Evolutionary conservation across 352 stramenopile species (phyloP).

Genomic region (Phytophthora agathidicida): DNA sequence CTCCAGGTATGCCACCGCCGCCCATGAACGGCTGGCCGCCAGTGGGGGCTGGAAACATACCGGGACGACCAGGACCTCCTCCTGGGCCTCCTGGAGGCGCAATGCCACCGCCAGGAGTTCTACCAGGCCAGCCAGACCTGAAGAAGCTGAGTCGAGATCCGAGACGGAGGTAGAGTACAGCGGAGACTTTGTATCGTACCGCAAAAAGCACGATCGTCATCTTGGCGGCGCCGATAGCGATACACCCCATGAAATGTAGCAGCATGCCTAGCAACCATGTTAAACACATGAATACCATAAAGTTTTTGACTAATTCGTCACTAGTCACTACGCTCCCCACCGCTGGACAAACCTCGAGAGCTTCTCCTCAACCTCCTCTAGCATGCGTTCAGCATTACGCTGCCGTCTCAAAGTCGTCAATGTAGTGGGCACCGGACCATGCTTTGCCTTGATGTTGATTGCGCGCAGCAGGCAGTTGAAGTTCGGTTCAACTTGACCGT

Average conservation of each 20-base stretch:
- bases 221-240: too few species aligned
- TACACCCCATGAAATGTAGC: conserved; percentile 42
- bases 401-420: too few species aligned
- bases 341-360: conserved; percentile 24
- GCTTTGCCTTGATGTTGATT: conserved; percentile 1
- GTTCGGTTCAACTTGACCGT: conserved; percentile 16
- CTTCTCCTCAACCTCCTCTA: conserved; percentile 35
- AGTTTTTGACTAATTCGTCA: background rate
- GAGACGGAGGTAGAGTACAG: conserved; percentile 25
- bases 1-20: conserved; percentile 11
- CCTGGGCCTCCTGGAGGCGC: conserved; percentile 11
- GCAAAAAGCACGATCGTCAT: background rate
- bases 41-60: conserved; percentile 7
- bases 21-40: conserved; percentile 33
- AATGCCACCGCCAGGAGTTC: conserved; percentile 3
- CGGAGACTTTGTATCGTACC: background rate
- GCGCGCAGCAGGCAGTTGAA: conserved; percentile 11
- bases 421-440: too few species aligned
- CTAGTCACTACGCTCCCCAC: conserved; percentile 10
- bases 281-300: background rate
- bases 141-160: conserved; percentile 40
- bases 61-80: background rate
- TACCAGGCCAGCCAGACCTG: conserved; percentile 26
- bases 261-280: conserved; percentile 35
- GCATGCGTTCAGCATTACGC: too few species aligned